phyloP scores from a whole-genome alignment of 1,284 basidiomycete genomes.

The Trichosporon sp. region DNA sequence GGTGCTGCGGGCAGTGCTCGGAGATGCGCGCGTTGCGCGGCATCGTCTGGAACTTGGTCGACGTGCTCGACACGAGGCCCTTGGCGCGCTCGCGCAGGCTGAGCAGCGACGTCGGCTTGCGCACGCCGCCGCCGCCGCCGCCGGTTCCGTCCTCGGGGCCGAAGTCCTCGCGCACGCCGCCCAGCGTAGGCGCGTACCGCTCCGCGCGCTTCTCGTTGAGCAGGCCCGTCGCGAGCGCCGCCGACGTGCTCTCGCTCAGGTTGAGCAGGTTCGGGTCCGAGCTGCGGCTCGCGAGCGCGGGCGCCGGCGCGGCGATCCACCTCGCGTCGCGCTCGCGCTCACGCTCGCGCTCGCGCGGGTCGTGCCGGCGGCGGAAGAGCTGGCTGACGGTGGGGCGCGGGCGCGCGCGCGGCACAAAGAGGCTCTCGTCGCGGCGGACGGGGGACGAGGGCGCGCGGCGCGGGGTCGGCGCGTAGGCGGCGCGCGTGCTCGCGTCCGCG shows the following conservation, averaged over 20 bases:
- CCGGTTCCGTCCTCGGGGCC: neutral
- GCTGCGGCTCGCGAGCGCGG: neutral
- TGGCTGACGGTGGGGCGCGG: neutral
- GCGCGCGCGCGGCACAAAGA: neutral
- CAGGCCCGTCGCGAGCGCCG: neutral
- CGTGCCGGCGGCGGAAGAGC: neutral
- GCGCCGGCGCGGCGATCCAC: neutral
- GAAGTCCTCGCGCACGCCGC: neutral
- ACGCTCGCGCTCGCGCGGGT: neutral
- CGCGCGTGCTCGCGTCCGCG: conserved; percentile 2
- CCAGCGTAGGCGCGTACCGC: neutral
- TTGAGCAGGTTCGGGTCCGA: conserved; percentile 1
- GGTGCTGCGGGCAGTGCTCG: neutral
- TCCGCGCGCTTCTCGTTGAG: neutral
- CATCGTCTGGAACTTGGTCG: conserved; percentile 5
- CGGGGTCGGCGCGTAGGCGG: neutral
- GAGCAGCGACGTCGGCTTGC: conserved; percentile 37
- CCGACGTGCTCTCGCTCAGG: neutral
- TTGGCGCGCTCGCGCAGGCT: conserved; percentile 37
- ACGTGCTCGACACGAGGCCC: conserved; percentile 20
- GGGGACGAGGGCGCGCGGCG: neutral
- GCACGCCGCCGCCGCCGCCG: conserved; percentile 16
- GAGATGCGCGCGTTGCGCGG: neutral
- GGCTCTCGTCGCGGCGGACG: neutral
- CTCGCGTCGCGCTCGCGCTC: neutral